phyloP scores from a whole-genome alignment of 805 yeast genomes.

The Jamesozyma lodderae region DNA sequence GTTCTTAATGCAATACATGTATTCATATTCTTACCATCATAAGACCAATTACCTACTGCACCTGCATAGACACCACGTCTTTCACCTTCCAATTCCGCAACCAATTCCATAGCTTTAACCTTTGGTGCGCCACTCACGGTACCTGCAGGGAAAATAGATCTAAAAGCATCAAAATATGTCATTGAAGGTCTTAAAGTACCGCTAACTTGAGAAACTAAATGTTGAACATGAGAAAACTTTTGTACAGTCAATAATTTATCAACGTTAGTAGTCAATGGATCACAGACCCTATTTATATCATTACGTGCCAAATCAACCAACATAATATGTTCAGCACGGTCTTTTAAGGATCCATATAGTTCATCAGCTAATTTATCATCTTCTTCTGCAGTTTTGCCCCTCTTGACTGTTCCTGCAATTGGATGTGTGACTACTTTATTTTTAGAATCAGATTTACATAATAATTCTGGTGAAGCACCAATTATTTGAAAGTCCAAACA shows the following conservation, averaged over 20 bases:
- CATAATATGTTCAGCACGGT: slow-evolving; percentile 98
- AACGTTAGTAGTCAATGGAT: slow-evolving; percentile 73
- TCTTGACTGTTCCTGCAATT: slow-evolving; percentile 89
- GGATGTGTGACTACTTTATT: slow-evolving; percentile 88
- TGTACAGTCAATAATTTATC: slow-evolving; percentile 85
- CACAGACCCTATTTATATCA: slow-evolving; percentile 91
- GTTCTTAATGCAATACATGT: slow-evolving; percentile 97
- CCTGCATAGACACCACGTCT: slow-evolving; percentile 97
- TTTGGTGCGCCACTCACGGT: slow-evolving; percentile 99
- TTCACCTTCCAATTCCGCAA: slow-evolving; percentile 81
- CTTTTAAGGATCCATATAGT: slow-evolving; percentile 71
- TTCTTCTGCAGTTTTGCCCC: slow-evolving; percentile 88
- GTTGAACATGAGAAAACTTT: slow-evolving; percentile 95
- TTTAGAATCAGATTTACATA: slow-evolving; percentile 69
- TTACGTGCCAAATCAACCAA: slow-evolving; percentile 95
- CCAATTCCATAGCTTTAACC: slow-evolving; percentile 91
- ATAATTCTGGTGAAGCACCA: slow-evolving; percentile 94
- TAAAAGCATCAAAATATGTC: slow-evolving; percentile 91
- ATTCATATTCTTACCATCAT: slow-evolving; percentile 90
- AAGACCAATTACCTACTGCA: slow-evolving; percentile 97
- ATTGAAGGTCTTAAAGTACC: slow-evolving; percentile 79
- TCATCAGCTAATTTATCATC: slow-evolving; percentile 76
- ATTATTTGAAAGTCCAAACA: slow-evolving; percentile 86
- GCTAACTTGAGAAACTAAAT: slow-evolving; percentile 86
- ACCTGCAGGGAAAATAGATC: slow-evolving; percentile 98